A percentile compares a stretch with the other conserved stretches of the same genome.
phyloP scores from a whole-genome alignment of 2,329 filamentous ascomycete species.

The Fusarium piperis region DNA sequence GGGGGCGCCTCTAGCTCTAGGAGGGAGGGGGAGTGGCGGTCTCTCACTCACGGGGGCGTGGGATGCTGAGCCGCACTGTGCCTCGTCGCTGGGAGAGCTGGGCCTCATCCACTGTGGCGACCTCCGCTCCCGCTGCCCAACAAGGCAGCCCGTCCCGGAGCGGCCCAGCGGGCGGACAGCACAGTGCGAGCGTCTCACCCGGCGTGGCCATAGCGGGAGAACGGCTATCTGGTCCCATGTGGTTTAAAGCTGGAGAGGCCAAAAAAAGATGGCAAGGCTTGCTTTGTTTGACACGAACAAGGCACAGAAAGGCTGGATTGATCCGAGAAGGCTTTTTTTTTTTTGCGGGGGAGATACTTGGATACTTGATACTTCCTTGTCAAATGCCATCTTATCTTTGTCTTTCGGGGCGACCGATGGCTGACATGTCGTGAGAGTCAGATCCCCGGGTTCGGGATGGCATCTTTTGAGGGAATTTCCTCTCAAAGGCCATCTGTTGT shows the following conservation, averaged over 20 bases:
- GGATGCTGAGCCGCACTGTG: constrained; percentile 20
- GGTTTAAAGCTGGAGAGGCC: neutral
- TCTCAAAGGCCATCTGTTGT: constrained; percentile 1
- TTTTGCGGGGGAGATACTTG: constrained; percentile 34
- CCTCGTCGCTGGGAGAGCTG: neutral
- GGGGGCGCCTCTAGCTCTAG: neutral
- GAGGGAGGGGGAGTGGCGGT: constrained; percentile 6
- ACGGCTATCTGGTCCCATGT: constrained; percentile 10
- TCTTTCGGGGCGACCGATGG: constrained; percentile 24
- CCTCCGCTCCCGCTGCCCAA: constrained; percentile 3
- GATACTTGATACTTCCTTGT: too few species aligned
- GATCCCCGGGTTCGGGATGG: neutral
- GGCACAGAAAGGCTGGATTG: constrained; percentile 11
- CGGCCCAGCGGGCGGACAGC: neutral
- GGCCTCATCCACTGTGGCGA: constrained; percentile 31
- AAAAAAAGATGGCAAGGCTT: neutral
- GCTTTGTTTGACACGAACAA: constrained; percentile 12
- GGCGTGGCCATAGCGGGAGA: constrained; percentile 11
- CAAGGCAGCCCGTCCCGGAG: constrained; percentile 19
- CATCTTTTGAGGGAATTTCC: constrained; percentile 27
- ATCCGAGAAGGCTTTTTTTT: constrained; percentile 16
- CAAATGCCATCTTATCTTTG: constrained; percentile 1
- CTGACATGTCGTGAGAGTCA: neutral
- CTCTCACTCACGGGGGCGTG: neutral
- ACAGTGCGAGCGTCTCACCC: neutral